Base-by-base conservation (phyloP, 1,139 yeast species). In the Geotrichum restrictum region DNA sequence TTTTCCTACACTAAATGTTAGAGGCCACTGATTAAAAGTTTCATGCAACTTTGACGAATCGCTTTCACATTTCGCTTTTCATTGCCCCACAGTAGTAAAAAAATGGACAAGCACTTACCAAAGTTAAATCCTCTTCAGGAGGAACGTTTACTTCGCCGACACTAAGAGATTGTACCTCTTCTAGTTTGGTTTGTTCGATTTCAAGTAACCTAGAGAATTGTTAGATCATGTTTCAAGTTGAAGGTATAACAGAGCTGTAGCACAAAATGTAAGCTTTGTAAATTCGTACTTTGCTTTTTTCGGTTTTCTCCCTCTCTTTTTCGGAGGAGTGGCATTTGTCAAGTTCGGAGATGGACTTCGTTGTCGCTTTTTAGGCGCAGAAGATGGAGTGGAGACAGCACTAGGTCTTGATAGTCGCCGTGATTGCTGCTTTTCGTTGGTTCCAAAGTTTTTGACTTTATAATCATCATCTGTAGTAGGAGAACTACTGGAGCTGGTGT, bases 1-100 rank as follows among this genome's bases (percentile, higher is more conserved):
- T 93, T 93, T 56, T 49, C 56, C 54, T 51, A 18, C 14, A 10
- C 21, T 4, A 3, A 29, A 16, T 16, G 24, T 21, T 11, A 37
- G 37, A 41, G 44, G 44, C 7, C 16, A 40, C 27, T 34, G 13
- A 33, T 3, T 7, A 11, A 13, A 29, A 31, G 6, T 34, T n/a
- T n/a, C 37, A 5, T 8, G 29, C 8, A 24, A 24, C n/a, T n/a
- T n/a, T n/a, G n/a, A n/a, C n/a, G n/a, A n/a, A n/a, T n/a, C n/a
- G n/a, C n/a, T n/a, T n/a, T n/a, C n/a, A n/a, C 29, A 24, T 8
- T 24, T 24, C 29, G 29, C 8, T 8, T 24, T 5, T 8, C 29
- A 24, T 24, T 5, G 5, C 29, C 8, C 8, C 29, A 24, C 8
- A 24, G n/a, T n/a, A n/a, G n/a, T n/a, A n/a, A n/a, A 34, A 11